These are phyloP conservation scores for Exophiala phaeomuriformis DNA, from an alignment of 2,329 filamentous ascomycete genomes.

Conservation along the genomic window DNA sequence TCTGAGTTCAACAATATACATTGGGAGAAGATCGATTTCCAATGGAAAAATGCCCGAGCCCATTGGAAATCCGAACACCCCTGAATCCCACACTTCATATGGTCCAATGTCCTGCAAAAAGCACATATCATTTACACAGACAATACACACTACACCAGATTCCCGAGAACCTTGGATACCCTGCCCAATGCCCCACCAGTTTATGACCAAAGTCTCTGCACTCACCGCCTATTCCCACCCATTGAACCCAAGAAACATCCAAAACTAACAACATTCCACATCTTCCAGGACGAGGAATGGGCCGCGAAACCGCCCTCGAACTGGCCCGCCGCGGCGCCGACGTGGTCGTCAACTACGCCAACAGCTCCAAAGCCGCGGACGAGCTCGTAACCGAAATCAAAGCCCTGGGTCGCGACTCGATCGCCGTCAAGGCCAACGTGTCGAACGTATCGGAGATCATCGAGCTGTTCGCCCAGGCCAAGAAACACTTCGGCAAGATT, in stretches of 20 bases:
- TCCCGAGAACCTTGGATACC: too few relatives aligned
- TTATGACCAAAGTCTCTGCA: not conserved
- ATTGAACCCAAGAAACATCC: not conserved
- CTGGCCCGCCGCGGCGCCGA: constrained; percentile 36
- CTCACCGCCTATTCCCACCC: constrained; percentile 8
- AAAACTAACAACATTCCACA: not conserved
- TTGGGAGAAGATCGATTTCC: too few relatives aligned
- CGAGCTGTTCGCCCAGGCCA: constrained; percentile 56
- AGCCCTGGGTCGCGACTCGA: constrained; percentile 54
- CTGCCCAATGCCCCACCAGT: too few relatives aligned
- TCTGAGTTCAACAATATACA: not conserved
- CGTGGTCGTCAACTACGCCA: constrained; percentile 44
- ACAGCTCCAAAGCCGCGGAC: constrained; percentile 57
- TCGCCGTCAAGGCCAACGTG: constrained; percentile 62
- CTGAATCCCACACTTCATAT: too few relatives aligned
- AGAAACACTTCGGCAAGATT: constrained; percentile 58
- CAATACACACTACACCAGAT: too few relatives aligned
- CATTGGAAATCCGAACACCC: too few relatives aligned
- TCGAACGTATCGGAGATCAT: constrained; percentile 57
- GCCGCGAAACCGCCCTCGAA: constrained; percentile 37
- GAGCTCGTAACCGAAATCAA: constrained; percentile 61
- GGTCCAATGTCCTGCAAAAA: too few relatives aligned
- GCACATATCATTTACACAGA: too few relatives aligned
- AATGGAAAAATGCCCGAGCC: too few relatives aligned
- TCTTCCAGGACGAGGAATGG: constrained; percentile 36